Evolutionary conservation across 345 rosid species (phyloP), one percentile per base, ranked within the genome.

Genomic region (Eucalyptus viminalis): DNA sequence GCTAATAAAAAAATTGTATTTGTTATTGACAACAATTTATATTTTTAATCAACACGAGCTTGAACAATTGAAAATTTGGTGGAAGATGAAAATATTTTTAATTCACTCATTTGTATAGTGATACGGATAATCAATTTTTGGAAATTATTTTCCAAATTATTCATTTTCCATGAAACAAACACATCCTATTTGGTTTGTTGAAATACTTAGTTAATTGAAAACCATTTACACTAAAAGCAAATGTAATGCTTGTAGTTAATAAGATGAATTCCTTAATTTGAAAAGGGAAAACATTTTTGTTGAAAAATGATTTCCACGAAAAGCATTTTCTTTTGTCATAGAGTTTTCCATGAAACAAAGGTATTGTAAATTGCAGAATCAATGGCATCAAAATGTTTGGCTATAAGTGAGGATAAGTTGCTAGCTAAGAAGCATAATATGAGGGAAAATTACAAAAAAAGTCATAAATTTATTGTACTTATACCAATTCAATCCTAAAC

Each of bases 401-500:
- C 40, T 17, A 34, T 69, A 34, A 1, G 80, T 17, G 81, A 72
- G 81, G 81, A 72, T 72, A 34, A 72, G 81, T 17, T 3, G 25
- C 44, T 17, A 72, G 81, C 25, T 34, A 9, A 19, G 5, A 34
- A 37, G 25, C 25, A 72, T 34, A 34, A 72, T 5, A 34, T 0
- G 6, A 24, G 29, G 62, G 62, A 10, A 56, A 56, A 56, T 56
- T 56, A 24, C 0, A 24, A 10, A 56, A 25, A 56, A 56, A 24
- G 14, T 56, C 0, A 0, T 24, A 56, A 22, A 56, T 22, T 56
- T 56, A 0, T 56, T 10, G 0, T 22, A 24, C 3, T 24, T 56
- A 1, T 24, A 56, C 3, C 0, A 56, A 22, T 56, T 56, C 6
- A 56, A 24, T 24, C 3, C 0, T 24, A 56, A 56, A 22, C 1